Base-by-base conservation (phyloP, 83 land plant species). In the Larix sibirica region DNA sequence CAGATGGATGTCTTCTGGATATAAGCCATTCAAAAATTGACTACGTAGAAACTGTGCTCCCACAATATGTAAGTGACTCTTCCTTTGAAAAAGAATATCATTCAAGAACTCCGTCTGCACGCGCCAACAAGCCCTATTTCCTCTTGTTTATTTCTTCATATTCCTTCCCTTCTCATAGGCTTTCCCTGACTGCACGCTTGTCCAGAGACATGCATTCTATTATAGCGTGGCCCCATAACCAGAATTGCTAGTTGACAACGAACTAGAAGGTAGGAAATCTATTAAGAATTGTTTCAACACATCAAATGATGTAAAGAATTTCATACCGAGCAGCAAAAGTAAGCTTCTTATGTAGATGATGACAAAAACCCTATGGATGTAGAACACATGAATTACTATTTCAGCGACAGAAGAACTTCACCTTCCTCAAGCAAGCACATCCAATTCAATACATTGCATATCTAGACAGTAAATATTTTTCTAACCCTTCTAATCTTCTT, bases 401-500 rank as follows among this genome's bases (percentile, higher is more conserved):
- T 73, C 58, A 54, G 44, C 23, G 77, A 33, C 26, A 8, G 56
- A 40, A 44, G 42, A 70, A 70, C 36, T 36, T 70, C 21, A 44
- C 44, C 54, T 16, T 3, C 58, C 10, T 44, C 28, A 20, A 73
- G 21, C 54, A 44, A 50, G 56, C 56, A 73, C 16, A 73, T n/a
- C 23, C 58, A 44, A 23, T n/a, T 73, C 77, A 73, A 73, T 73
- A 73, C 47, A 73, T 24, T 26, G 17, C 70, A 44, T 9, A 73
- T 10, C 77, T 44, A 85, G 44, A 91, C 91, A 4, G 93, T 65
- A 65, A 85, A 89, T 70, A 91, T 91, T 81, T 85, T 89, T 68
- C 88, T 87, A 71, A 87, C 91, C 81, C 85, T 87, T 86, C 87
- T 91, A 79, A 89, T 85, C 74, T 70, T 87, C 77, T 83, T 89